Evolutionary conservation across 1,284 basidiomycete genomes (phyloP), one percentile per base, ranked within the genome.

Genomic region (Fomitopsis schrenkii): DNA sequence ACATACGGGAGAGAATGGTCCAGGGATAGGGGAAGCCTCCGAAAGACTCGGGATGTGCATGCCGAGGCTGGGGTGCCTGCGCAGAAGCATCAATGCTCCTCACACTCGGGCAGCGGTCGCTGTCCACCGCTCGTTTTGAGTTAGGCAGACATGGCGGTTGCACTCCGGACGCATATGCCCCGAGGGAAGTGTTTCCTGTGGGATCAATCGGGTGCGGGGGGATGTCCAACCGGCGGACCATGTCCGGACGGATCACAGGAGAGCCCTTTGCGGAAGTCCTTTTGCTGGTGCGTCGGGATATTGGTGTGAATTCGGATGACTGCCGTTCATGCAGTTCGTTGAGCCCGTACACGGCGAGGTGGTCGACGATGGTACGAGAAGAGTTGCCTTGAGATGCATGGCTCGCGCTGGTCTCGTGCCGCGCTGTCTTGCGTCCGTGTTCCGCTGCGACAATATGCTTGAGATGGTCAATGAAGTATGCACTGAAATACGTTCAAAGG

Each of bases 21-120:
- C 87, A 77, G 0, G 94, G 93, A 69, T 90, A 93, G 0, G 95
- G 94, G 74, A 97, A 97, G 0, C 94, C 95, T 38, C 95, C 95
- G 66, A 93, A 93, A 35, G 65, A 63, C 33, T 63, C 67, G 10
- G 66, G 62, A 2, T 30, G 36, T 9, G 2, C 50, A 17, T 45
- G 28, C 10, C 45, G 22, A 8, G 58, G 35, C 38, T 40, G 26
- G 40, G 22, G 36, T 22, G 52, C 26, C 14, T 9, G 28, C 42
- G 22, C 19, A 3, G 38, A 40, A 3, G 26, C 22, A 12, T 52
- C 40, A 3, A 46, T 38, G 35, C 52, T 54, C 14, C n/a, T 15
- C 7, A 9, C 59, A 56, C 14, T 57, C 33, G 12, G 63, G 12
- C 1, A 64, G 38, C 8, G 36, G 22, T 35, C 55, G 30, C 35